phyloP scores from a whole-genome alignment of 1,284 basidiomycete genomes.

The Cryptococcus sp. region DNA sequence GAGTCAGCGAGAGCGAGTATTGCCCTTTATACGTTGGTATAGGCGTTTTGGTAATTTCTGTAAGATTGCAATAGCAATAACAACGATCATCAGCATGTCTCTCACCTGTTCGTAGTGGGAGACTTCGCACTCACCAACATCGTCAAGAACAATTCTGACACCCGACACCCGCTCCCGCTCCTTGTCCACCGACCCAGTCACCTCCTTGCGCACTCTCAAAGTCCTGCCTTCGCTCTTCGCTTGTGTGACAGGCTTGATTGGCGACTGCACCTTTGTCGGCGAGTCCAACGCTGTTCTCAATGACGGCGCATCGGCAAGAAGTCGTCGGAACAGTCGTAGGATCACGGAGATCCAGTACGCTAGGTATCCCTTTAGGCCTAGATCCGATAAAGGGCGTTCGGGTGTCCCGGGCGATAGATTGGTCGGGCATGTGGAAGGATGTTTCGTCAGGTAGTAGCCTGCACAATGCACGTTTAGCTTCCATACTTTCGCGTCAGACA shows the following conservation, averaged over 20 bases:
- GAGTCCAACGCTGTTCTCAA: conserved; percentile 11
- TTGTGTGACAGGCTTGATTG: conserved; percentile 11
- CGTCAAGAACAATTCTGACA: conserved; percentile 8
- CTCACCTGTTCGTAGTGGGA: background rate
- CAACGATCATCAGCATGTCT: background rate
- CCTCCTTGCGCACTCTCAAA: conserved; percentile 22
- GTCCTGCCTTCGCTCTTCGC: conserved; percentile 17
- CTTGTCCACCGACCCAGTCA: background rate
- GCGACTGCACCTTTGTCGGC: conserved; percentile 11
- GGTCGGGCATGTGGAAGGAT: conserved; percentile 43
- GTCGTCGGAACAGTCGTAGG: conserved; percentile 73
- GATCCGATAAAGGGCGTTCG: conserved; percentile 89
- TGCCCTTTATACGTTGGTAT: conserved; percentile 26
- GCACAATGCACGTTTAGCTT: conserved; percentile 1
- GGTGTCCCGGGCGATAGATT: conserved; percentile 84
- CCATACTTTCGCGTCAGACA: background rate
- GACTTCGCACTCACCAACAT: conserved; percentile 20
- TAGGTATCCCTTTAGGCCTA: conserved; percentile 87
- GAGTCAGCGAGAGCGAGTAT: conserved; percentile 62
- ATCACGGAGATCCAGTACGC: conserved; percentile 88
- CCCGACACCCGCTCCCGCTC: conserved; percentile 15
- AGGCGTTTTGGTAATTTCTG: conserved; percentile 18
- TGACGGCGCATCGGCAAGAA: conserved; percentile 36
- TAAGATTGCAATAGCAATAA: background rate
- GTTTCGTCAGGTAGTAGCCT: conserved; percentile 89